Evolutionary conservation across 805 yeast genomes (phyloP).

Genomic region (Sungouiozyma intestinalis): DNA sequence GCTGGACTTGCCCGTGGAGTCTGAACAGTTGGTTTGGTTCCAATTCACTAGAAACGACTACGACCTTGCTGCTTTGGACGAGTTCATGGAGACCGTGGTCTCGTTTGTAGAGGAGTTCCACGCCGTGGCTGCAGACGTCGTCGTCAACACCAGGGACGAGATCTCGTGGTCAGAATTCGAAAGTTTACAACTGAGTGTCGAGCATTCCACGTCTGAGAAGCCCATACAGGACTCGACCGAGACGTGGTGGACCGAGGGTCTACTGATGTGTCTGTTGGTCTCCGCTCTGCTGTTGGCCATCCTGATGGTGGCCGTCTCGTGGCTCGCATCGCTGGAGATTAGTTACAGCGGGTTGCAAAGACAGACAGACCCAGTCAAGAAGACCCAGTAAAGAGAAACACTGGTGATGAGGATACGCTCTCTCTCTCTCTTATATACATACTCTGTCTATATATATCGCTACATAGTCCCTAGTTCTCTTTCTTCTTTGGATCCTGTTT

Average conservation of each 20-base stretch:
- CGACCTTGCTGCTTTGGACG: constrained; percentile 17
- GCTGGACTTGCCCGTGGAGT: constrained; percentile 11
- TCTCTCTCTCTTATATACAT: background rate
- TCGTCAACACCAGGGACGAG: constrained; percentile 10
- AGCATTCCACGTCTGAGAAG: too few relatives aligned
- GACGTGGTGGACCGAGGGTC: constrained; percentile 39
- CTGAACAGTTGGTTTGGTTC: constrained; percentile 16
- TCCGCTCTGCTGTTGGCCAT: constrained; percentile 48
- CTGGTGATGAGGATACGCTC: background rate
- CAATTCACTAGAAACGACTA: constrained; percentile 16
- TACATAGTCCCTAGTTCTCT: too few relatives aligned
- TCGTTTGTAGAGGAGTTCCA: constrained; percentile 17
- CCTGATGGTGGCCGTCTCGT: constrained; percentile 51
- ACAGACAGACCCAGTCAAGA: constrained; percentile 27
- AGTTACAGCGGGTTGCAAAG: constrained; percentile 78
- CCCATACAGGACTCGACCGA: too few relatives aligned
- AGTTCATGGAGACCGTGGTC: constrained; percentile 18
- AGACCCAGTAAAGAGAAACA: constrained; percentile 8
- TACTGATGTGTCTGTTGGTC: constrained; percentile 66
- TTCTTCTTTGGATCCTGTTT: constrained; percentile 30
- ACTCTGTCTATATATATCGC: too few relatives aligned
- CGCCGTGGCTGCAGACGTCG: constrained; percentile 13
- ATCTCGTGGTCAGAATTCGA: constrained; percentile 4
- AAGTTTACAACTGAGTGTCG: too few relatives aligned
- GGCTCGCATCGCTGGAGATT: constrained; percentile 64